These are phyloP conservation scores for Lipomyces oligophaga DNA, from an alignment of 805 yeast species.

Conservation along the genomic window DNA sequence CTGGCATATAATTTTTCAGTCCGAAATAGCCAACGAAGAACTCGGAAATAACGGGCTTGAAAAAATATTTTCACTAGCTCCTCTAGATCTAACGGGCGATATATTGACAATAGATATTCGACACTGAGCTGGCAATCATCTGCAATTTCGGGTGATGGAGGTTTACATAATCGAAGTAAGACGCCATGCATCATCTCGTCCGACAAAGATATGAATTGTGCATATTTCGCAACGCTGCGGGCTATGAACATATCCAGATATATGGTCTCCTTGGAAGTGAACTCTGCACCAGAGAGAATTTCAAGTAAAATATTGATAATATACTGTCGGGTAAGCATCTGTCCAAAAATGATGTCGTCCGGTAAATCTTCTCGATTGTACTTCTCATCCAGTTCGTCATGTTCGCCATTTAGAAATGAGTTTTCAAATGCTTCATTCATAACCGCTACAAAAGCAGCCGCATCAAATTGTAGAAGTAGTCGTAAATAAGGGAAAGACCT, in stretches of 20 bases:
- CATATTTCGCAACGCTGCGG: slow-evolving; percentile 76
- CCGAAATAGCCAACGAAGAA: slow-evolving; percentile 55
- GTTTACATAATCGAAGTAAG: slow-evolving; percentile 48
- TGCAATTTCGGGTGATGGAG: slow-evolving; percentile 37
- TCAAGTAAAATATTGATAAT: slow-evolving; percentile 69
- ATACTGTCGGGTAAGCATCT: slow-evolving; percentile 63
- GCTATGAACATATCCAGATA: slow-evolving; percentile 68
- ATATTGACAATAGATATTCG: slow-evolving; percentile 63
- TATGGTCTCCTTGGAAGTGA: slow-evolving; percentile 25
- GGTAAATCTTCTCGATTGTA: slow-evolving; percentile 11
- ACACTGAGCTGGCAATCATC: slow-evolving; percentile 73
- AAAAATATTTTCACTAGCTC: slow-evolving; percentile 50
- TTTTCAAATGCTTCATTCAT: slow-evolving; percentile 85
- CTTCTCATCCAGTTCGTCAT: slow-evolving; percentile 43
- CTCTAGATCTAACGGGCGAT: slow-evolving; percentile 51
- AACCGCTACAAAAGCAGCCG: slow-evolving; percentile 59
- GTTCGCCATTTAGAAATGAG: slow-evolving; percentile 54
- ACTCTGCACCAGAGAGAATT: slow-evolving; percentile 41
- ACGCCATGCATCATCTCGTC: slow-evolving; percentile 53
- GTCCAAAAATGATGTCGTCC: slow-evolving; percentile 31
- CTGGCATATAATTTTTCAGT: slow-evolving; percentile 51
- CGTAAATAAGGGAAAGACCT: slow-evolving; percentile 70
- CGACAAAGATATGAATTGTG: slow-evolving; percentile 73
- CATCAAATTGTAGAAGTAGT: slow-evolving; percentile 51
- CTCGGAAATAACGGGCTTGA: slow-evolving; percentile 54